These are phyloP conservation scores for Didymella lethalis DNA, from an alignment of 2,329 filamentous ascomycete species.

Conservation along the genomic window DNA sequence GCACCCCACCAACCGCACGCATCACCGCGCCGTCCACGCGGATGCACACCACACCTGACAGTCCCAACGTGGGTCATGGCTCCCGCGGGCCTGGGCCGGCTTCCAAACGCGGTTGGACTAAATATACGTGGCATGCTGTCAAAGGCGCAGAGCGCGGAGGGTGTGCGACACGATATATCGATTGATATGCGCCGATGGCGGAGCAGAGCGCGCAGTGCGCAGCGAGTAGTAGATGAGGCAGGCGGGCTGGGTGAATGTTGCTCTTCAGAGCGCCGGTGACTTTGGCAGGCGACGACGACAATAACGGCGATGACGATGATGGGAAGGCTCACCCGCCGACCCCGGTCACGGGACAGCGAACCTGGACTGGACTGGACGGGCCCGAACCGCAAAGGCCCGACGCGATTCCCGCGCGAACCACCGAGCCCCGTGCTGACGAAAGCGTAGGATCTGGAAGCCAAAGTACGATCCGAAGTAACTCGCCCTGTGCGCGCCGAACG, in stretches of 20 bases:
- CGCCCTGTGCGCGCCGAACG: too few relatives aligned
- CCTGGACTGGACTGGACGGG: background rate
- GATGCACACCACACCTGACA: constrained; percentile 1
- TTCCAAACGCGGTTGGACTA: constrained; percentile 26
- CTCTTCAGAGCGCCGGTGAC: too few relatives aligned
- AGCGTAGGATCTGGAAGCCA: constrained; percentile 92
- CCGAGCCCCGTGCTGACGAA: constrained; percentile 41
- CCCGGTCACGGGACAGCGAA: background rate
- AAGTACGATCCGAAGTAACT: constrained; percentile 75
- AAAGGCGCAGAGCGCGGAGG: constrained; percentile 33
- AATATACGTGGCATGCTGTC: constrained; percentile 50
- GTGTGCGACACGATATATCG: constrained; percentile 10
- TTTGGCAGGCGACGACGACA: too few relatives aligned
- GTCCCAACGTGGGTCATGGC: background rate
- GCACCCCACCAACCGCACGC: constrained; percentile 29
- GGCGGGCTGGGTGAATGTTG: background rate
- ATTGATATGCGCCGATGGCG: constrained; percentile 7
- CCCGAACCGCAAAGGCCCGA: background rate
- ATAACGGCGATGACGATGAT: background rate
- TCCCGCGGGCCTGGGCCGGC: constrained; percentile 19
- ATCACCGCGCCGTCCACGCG: constrained; percentile 13
- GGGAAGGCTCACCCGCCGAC: background rate
- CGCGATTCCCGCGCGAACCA: constrained; percentile 11
- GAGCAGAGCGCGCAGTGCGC: constrained; percentile 5
- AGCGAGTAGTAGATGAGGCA: constrained; percentile 1